Conservation (phyloP, 805 yeast species). For the Myxozyma sirexii region DNA sequence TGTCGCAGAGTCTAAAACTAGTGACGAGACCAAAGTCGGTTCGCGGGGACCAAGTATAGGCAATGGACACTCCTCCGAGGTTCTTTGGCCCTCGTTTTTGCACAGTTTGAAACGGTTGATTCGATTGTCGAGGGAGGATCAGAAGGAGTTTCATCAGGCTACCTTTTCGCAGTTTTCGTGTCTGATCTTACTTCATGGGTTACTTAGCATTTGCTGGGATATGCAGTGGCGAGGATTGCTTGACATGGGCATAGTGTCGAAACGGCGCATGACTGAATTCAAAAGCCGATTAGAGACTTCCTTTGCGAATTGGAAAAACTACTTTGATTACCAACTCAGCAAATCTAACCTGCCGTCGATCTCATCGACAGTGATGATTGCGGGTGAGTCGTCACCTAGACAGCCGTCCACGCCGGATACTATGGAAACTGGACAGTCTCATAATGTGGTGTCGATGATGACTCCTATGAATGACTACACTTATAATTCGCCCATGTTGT, state of each 20-base stretch:
- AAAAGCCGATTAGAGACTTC: slow-evolving; percentile 42
- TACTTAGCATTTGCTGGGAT: slow-evolving; percentile 44
- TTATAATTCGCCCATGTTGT: slow-evolving; percentile 35
- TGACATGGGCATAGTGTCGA: slow-evolving; percentile 45
- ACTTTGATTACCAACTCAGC: slow-evolving; percentile 45
- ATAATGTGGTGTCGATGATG: slow-evolving; percentile 9
- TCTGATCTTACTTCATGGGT: slow-evolving; percentile 46
- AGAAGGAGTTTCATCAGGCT: slow-evolving; percentile 26
- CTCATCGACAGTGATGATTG: slow-evolving; percentile 22
- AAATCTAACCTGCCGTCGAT: slow-evolving; percentile 31
- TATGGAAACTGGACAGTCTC: not conserved
- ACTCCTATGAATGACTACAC: slow-evolving; percentile 34
- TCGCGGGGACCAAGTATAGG: not conserved
- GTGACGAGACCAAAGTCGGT: not conserved
- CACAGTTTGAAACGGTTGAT: slow-evolving; percentile 30
- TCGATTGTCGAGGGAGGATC: slow-evolving; percentile 24
- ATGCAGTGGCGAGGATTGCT: slow-evolving; percentile 43
- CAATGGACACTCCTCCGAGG: slow-evolving; percentile 4
- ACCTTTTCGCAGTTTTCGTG: slow-evolving; percentile 44
- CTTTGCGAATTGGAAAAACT: slow-evolving; percentile 45
- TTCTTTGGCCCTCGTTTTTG: slow-evolving; percentile 29
- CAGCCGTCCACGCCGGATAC: not conserved
- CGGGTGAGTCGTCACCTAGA: slow-evolving; percentile 11
- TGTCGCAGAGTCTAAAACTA: not conserved
- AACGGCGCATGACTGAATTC: slow-evolving; percentile 41